A percentile compares a stretch with the other conserved stretches of the same genome.
Conservation (phyloP, 805 yeast genomes). For the Wickerhamomyces chaumierensis region DNA sequence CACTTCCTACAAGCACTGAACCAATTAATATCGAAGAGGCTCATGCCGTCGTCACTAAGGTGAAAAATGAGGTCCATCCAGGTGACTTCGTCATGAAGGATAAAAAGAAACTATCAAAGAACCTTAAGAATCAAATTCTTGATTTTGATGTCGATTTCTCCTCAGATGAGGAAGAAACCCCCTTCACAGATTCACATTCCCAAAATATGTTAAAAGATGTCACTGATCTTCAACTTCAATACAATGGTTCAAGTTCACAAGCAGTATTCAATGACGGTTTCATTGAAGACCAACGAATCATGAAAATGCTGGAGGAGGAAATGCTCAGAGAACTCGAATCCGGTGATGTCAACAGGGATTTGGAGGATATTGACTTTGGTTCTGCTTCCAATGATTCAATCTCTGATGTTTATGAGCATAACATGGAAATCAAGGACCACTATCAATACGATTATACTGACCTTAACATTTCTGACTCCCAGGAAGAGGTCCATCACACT, state of each 20-base stretch:
- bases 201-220: no score
- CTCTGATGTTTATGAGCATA: no score
- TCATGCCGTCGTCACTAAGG: no score
- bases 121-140: conserved; percentile 10
- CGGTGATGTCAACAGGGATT: not conserved
- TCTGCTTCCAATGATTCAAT: conserved; percentile 1
- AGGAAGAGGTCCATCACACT: not conserved
- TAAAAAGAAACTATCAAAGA: conserved; percentile 2
- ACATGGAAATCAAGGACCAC: not conserved
- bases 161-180: conserved; percentile 10
- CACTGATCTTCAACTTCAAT: no score
- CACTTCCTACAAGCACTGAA: not conserved
- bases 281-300: not conserved
- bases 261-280: no score
- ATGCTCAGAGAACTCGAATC: not conserved
- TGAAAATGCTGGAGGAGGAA: not conserved
- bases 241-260: no score
- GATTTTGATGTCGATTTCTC: conserved; percentile 11
- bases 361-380: not conserved
- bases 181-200: no score
- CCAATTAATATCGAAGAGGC: no score
- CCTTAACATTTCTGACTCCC: not conserved
- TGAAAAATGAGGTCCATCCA: not conserved
- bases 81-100: not conserved
- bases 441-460: not conserved